Conservation (phyloP, 352 stramenopile genomes). For the Phytophthora chlamydospora region DNA sequence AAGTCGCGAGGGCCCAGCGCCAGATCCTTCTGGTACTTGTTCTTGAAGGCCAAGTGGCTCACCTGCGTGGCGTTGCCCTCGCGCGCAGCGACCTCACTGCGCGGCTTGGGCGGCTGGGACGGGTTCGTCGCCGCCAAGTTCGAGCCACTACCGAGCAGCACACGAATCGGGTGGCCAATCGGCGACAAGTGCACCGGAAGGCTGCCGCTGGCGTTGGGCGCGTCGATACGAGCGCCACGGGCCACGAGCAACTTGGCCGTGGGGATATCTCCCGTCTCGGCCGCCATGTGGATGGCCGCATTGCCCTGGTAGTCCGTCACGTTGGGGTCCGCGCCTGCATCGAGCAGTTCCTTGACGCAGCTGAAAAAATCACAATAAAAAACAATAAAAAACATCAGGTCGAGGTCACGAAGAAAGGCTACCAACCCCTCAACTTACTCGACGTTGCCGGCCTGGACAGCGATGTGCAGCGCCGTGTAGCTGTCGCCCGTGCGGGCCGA, state of each 20-base stretch:
- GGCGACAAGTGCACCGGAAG: constrained; percentile 86
- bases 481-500: constrained; percentile 78
- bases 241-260: constrained; percentile 81
- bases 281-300: constrained; percentile 82
- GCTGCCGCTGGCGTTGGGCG: constrained; percentile 78
- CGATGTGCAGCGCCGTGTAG: constrained; percentile 82
- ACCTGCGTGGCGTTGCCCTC: constrained; percentile 75
- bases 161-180: constrained; percentile 85
- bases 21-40: constrained; percentile 90
- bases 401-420: background rate
- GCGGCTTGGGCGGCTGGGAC: constrained; percentile 64
- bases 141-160: constrained; percentile 74
- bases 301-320: constrained; percentile 85
- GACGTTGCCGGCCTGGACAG: constrained; percentile 70
- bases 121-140: constrained; percentile 76
- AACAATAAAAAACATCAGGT: constrained; percentile 21
- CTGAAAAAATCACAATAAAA: constrained; percentile 25
- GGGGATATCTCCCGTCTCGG: constrained; percentile 79
- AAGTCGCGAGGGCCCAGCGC: constrained; percentile 85
- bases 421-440: constrained; percentile 39
- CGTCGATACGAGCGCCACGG: constrained; percentile 73
- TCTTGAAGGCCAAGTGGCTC: constrained; percentile 88
- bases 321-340: constrained; percentile 75
- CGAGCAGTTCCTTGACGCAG: constrained; percentile 77
- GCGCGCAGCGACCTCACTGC: constrained; percentile 47